These are phyloP conservation scores for Dionaea muscipula DNA, from an alignment of 179 eudicot genomes.

Conservation along the genomic window DNA sequence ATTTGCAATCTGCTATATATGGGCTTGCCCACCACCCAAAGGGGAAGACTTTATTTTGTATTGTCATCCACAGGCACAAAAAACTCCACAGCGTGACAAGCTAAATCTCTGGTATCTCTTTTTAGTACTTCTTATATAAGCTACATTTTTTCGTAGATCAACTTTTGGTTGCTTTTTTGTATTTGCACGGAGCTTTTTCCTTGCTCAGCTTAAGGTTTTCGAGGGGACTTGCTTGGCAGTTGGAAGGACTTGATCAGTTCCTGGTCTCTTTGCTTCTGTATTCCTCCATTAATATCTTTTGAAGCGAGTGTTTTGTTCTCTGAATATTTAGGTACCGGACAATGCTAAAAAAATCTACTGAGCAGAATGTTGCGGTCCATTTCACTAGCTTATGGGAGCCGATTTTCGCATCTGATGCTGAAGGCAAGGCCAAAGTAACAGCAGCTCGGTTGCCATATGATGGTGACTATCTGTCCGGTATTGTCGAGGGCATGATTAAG, in stretches of 20 bases:
- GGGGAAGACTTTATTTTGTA: conserved; percentile 73
- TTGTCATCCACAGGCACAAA: conserved; percentile 80
- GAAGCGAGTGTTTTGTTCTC: not conserved
- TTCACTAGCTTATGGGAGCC: conserved; percentile 52
- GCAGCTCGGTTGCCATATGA: conserved; percentile 81
- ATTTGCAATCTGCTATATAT: conserved; percentile 74
- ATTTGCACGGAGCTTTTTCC: not conserved
- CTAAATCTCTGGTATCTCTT: conserved; percentile 58
- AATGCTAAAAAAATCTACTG: conserved; percentile 54
- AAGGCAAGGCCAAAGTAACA: conserved; percentile 42
- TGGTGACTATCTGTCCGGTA: conserved; percentile 72
- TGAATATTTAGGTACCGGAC: conserved; percentile 49
- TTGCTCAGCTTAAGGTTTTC: not conserved
- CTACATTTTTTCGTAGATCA: not conserved
- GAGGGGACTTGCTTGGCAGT: not conserved
- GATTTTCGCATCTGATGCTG: conserved; percentile 50
- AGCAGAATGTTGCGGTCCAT: conserved; percentile 49
- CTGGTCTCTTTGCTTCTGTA: conserved; percentile 1
- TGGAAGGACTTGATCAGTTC: not conserved
- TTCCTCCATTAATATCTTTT: not conserved
- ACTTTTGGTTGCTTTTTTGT: not conserved
- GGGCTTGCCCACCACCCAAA: conserved; percentile 86
- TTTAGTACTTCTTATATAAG: not conserved
- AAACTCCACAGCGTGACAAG: conserved; percentile 62
- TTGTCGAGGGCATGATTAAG: conserved; percentile 42